Evolutionary conservation across 2,329 filamentous ascomycete species (phyloP), one percentile per base, ranked within the genome.

Genomic region (Cladosporium phlei): DNA sequence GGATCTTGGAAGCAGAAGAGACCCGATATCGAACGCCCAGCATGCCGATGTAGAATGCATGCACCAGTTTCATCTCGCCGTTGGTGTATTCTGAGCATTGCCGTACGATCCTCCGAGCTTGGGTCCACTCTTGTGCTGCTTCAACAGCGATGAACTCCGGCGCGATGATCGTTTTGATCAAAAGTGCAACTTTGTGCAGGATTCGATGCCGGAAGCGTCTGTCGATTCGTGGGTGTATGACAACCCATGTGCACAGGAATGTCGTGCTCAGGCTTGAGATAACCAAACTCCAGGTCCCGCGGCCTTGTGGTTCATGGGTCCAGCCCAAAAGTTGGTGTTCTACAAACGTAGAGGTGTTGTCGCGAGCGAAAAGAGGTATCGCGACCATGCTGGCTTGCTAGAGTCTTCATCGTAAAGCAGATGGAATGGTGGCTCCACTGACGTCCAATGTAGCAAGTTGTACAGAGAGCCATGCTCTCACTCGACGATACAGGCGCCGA

Each of bases 81-180:
- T 53, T 46, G 6, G 57, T 62, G 19, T 47, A 29, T 46, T 47
- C 48, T 14, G 48, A 45, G 45, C 61, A 62, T 10, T 56, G 46
- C 37, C 55, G 52, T 7, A 62, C 52, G 19, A 62, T 62, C 16
- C 54, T 61, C 38, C 56, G 58, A 24, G 59, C 63, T 49, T 61
- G 60, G 3, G 43, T 59, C 59, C 60, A 67, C 54, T 66, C 63
- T 45, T 68, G 63, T 8, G 65, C 59, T 6, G 57, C 59, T 49
- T 66, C 63, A 7, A 63, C 59, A 4, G 58, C 57, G 8, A 67
- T 61, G 25, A 66, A 58, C 39, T 68, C 65, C 10, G 66, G 66
- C 5, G 62, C 64, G 6, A 65, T 21, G 28, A 67, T 58, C 1
- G 59, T 57, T 35, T 66, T 61, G 5, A 62, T 28, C 40, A 63